Base-by-base conservation (phyloP, 192 early-diverging fungal species). In the Jimgerdemannia flammicorona region DNA sequence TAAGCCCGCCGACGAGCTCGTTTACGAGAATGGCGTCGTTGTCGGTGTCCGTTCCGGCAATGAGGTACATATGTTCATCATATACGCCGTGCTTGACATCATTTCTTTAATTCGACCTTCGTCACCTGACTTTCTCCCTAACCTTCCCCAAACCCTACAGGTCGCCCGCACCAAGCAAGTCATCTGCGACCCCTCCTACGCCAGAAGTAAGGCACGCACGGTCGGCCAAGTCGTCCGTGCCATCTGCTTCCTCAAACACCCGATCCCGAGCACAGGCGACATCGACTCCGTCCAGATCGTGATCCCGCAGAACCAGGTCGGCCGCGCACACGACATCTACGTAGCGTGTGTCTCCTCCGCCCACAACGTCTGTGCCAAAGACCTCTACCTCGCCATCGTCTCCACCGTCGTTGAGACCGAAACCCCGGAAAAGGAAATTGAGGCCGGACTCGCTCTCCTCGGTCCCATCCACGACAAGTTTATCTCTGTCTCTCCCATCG, bases 151-250 rank as follows among this genome's bases (percentile, higher is more conserved):
- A 66, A 8, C 17, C 49, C 10, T 74, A 91, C 89, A 78, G 49
- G 14, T 83, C 39, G 97, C 93, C 41, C 90, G 91, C 64, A 91
- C 93, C 66, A 92, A 93, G 81, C 84, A 89, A 71, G 95, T 99
- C 64, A 97, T 99, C 74, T 93, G 96, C 71, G 98, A 99, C 83
- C 98, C 98, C 71, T 94, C 94, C 17, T 99, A 99, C 83, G 94
- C 96, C 73, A 74, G 82, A 3, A 84, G 86, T 67, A 91, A 93
- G 79, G 95, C 95, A 78, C 92, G 92, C 77, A 92, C 91, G 78
- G 84, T 89, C 14, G 97, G 91, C 49, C 86, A 91, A 20, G 97
- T 99, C 18, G 93, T 99, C 73, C 95, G 98, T 70, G 93, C 96
- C 72, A 98, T 98, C 80, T 99, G 97, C 84, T 83, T 99, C 74